Percentiles rank a stretch among this genome's conserved stretches.
phyloP scores from a whole-genome alignment of 768 basidiomycete species.

The Kwoniella dendrophila region DNA sequence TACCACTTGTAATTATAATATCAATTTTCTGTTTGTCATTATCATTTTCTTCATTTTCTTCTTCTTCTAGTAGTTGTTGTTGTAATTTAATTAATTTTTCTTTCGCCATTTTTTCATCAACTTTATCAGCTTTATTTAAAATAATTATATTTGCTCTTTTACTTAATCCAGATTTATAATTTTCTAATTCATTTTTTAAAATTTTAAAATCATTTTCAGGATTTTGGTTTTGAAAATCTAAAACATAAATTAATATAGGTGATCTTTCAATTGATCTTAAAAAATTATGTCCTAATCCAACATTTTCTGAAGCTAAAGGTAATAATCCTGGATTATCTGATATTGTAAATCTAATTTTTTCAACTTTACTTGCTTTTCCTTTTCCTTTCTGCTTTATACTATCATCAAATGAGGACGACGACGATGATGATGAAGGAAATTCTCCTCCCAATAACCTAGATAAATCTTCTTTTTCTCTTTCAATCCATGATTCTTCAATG shows the following conservation, averaged over 20 bases:
- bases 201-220: constrained; percentile 78
- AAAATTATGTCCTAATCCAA: constrained; percentile 92
- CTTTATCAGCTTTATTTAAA: constrained; percentile 91
- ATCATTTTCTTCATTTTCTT: constrained; percentile 55
- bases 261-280: constrained; percentile 90
- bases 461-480: constrained; percentile 43
- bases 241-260: constrained; percentile 84
- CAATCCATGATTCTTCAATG: constrained; percentile 49
- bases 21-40: constrained; percentile 60
- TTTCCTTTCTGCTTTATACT: constrained; percentile 19
- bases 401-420: neutral
- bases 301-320: constrained; percentile 77
- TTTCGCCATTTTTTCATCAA: constrained; percentile 59
- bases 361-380: constrained; percentile 50
- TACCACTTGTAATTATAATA: constrained; percentile 81
- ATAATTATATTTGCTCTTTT: constrained; percentile 76
- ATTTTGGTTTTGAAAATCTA: constrained; percentile 74
- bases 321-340: constrained; percentile 97
- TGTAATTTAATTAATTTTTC: constrained; percentile 25
- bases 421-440: constrained; percentile 2
- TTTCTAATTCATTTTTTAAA: constrained; percentile 79
- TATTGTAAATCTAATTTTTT: constrained; percentile 87
- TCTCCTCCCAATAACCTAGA: constrained; percentile 34
- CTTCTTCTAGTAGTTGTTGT: too few species aligned
- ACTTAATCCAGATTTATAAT: constrained; percentile 73